These are phyloP conservation scores for Suillus subluteus DNA, from an alignment of 768 basidiomycete species.

Conservation along the genomic window DNA sequence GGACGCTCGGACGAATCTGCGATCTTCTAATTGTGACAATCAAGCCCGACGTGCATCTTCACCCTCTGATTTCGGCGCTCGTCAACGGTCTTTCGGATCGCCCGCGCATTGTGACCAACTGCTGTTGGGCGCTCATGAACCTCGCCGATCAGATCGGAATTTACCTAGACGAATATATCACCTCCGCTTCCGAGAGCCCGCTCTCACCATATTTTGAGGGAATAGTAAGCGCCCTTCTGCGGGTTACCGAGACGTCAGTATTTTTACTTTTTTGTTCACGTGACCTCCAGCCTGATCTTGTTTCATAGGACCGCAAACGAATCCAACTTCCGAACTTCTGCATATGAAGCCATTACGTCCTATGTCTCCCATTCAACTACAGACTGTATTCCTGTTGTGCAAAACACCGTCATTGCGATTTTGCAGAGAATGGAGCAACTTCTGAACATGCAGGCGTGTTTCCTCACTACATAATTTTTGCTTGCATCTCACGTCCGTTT, in stretches of 20 bases:
- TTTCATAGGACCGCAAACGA: constrained; percentile 74
- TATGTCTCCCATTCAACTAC: constrained; percentile 80
- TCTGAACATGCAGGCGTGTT: constrained; percentile 73
- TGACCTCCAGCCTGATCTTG: constrained; percentile 18
- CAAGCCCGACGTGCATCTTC: constrained; percentile 87
- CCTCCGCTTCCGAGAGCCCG: constrained; percentile 54
- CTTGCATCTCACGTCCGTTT: constrained; percentile 3
- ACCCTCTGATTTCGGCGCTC: constrained; percentile 79
- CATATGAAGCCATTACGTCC: constrained; percentile 93
- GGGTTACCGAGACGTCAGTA: constrained; percentile 83
- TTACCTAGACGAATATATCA: constrained; percentile 62
- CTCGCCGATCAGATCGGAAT: constrained; percentile 87
- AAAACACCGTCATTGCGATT: constrained; percentile 79
- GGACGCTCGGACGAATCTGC: constrained; percentile 96
- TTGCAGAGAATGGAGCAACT: constrained; percentile 92
- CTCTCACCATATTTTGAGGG: constrained; percentile 90
- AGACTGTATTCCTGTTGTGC: constrained; percentile 81
- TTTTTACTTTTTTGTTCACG: neutral
- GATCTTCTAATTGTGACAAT: constrained; percentile 86
- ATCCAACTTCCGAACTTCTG: constrained; percentile 90
- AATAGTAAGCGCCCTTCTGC: constrained; percentile 80
- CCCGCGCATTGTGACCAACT: constrained; percentile 88
- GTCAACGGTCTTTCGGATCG: constrained; percentile 80
- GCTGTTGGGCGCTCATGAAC: constrained; percentile 97
- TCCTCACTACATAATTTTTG: neutral